Evolutionary conservation across 768 basidiomycete species (phyloP), one percentile per base, ranked within the genome.

Genomic region (Kwoniella shandongensis): DNA sequence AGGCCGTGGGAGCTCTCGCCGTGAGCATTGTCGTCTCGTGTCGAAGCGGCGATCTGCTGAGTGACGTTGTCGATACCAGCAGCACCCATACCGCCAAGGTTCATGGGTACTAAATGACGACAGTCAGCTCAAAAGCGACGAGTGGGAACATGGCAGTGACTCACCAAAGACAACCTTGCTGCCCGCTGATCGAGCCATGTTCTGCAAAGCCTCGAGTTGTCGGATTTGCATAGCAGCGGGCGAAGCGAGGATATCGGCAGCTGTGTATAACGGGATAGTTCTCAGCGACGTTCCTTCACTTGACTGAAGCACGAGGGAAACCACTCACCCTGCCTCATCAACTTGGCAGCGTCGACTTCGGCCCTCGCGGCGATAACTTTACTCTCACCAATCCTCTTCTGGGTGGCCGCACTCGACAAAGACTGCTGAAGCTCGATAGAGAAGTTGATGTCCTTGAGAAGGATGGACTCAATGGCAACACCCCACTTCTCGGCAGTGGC

Each of bases 141-240:
- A 49, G 42, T 51, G 57, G 26, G 13, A 35, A 42, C 10, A 40
- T 41, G 25, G 25, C 44, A 27, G 32, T 32, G 42, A 51, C 73
- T 48, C 49, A 72, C 69, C 92, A 67, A 97, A 96, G 54, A 98
- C 83, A 65, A 94, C 91, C 77, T 98, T 98, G 81, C 83, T 85
- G 64, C 82, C 81, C 1, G 56, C 18, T 15, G 84, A 85, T 78
- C 89, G 88, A 45, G 93, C 89, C 93, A 98, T 98, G 70, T 85
- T 82, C 82, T 96, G 91, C 63, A 97, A 83, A 45, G 92, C 90
- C 77, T 99, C 94, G 62, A 98, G 83, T 75, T 97, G 94, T 58
- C 94, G 83, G 75, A 97, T 97, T 78, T 96, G 92, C 91, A 97
- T 96, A 52, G 94, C 94, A 20, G 94, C 93, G 8, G 91, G 91